Percentiles rank a stretch among this genome's conserved stretches.
phyloP scores from a whole-genome alignment of 2,329 filamentous ascomycete genomes.

The Colletotrichum brevisporum region DNA sequence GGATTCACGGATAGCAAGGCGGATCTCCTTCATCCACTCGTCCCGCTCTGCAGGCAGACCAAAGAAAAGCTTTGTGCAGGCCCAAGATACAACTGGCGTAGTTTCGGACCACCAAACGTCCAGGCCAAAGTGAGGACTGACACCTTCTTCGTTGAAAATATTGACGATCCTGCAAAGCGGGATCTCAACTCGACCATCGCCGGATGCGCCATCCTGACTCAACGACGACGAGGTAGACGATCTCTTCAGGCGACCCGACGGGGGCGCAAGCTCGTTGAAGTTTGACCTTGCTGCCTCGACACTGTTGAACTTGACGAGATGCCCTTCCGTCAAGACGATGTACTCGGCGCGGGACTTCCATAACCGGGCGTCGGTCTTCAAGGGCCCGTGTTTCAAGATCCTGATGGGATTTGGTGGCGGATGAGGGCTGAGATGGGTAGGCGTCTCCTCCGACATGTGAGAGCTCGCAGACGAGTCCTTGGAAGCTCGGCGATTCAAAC shows the following conservation, averaged over 20 bases:
- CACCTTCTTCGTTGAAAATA: constrained; percentile 65
- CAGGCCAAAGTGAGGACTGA: constrained; percentile 64
- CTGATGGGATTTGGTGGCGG: constrained; percentile 50
- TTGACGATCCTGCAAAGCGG: constrained; percentile 66
- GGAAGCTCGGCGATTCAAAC: constrained; percentile 57
- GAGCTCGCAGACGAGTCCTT: constrained; percentile 52
- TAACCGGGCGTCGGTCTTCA: constrained; percentile 65
- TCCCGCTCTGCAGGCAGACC: constrained; percentile 63
- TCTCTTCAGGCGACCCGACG: constrained; percentile 43
- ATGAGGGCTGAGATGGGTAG: constrained; percentile 42
- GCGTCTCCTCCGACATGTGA: constrained; percentile 39
- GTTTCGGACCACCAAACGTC: constrained; percentile 70
- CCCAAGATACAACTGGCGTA: constrained; percentile 60
- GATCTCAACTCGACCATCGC: constrained; percentile 60
- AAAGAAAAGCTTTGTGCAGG: constrained; percentile 65
- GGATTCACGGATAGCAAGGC: constrained; percentile 56
- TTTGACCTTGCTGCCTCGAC: constrained; percentile 61
- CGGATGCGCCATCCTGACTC: constrained; percentile 49
- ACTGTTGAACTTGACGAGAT: constrained; percentile 65
- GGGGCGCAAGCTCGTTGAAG: constrained; percentile 59
- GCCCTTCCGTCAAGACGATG: constrained; percentile 65
- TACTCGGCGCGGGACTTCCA: constrained; percentile 65
- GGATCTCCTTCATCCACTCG: constrained; percentile 64
- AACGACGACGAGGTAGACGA: constrained; percentile 44
- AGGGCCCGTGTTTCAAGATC: constrained; percentile 59